These are phyloP conservation scores for Rosa chinensis DNA, from an alignment of 306 rosid genomes.

Conservation along the genomic window DNA sequence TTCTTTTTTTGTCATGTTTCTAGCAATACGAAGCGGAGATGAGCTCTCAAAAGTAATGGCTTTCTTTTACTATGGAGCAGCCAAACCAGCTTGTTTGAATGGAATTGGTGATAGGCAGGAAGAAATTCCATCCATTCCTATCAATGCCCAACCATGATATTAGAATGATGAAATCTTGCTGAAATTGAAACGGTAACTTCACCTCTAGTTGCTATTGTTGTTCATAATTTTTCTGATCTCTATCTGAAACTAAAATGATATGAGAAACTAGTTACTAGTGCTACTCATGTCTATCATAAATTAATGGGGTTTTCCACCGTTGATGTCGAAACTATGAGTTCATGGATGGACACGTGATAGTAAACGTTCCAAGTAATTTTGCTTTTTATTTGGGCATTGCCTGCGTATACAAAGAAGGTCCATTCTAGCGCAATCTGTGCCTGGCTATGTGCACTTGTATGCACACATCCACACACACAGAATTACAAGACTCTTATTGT, in stretches of 20 bases:
- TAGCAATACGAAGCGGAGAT: slow-evolving; percentile 72
- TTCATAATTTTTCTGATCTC: not conserved
- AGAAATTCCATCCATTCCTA: slow-evolving; percentile 56
- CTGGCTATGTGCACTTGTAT: not conserved
- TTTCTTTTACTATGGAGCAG: slow-evolving; percentile 78
- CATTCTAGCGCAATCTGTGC: not conserved
- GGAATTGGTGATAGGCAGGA: slow-evolving; percentile 44
- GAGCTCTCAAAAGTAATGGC: slow-evolving; percentile 93
- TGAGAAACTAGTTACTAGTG: not conserved
- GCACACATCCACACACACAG: not conserved
- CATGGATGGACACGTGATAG: not conserved
- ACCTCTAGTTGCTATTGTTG: slow-evolving; percentile 3
- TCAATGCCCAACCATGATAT: slow-evolving; percentile 32
- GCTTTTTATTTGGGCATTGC: not conserved
- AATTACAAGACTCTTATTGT: not conserved
- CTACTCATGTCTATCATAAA: not conserved
- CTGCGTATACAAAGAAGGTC: not conserved
- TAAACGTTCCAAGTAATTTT: not conserved
- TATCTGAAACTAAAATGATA: not conserved
- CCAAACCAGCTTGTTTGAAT: slow-evolving; percentile 66
- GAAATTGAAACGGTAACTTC: not conserved
- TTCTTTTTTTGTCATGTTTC: slow-evolving; percentile 18
- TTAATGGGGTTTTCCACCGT: not conserved
- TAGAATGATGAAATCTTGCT: slow-evolving; percentile 6
- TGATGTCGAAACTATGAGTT: not conserved